A percentile compares a stretch with the other conserved stretches of the same genome.
Evolutionary conservation across 805 yeast species (phyloP).

Genomic region (Candida michaelii): DNA sequence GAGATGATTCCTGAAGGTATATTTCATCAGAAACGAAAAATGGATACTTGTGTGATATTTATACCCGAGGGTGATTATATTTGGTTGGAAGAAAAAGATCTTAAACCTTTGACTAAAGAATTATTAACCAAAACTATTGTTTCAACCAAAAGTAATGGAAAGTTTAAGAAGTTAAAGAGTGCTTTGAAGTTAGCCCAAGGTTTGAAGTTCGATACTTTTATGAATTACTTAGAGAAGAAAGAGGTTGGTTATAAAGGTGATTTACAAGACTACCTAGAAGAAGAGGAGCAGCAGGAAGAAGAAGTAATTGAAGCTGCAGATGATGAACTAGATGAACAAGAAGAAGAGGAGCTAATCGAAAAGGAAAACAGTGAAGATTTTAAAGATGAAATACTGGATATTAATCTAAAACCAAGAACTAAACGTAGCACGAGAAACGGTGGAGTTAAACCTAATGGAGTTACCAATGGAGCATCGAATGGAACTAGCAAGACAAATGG

Average conservation of each 20-base stretch:
- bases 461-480: conserved; percentile 4
- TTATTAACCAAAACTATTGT: conserved; percentile 27
- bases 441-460: conserved; percentile 9
- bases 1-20: conserved; percentile 36
- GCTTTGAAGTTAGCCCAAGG: conserved; percentile 34
- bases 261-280: conserved; percentile 22
- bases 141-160: conserved; percentile 20
- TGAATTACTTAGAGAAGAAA: conserved; percentile 26
- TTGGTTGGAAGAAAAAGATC: conserved; percentile 43
- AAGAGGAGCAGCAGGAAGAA: conserved; percentile 20
- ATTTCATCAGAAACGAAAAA: conserved; percentile 33
- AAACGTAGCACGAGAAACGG: conserved; percentile 5
- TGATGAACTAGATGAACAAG: conserved; percentile 6
- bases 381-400: conserved; percentile 9
- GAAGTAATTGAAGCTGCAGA: conserved; percentile 19
- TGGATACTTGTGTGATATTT: conserved; percentile 42
- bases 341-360: conserved; percentile 17
- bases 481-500: background rate
- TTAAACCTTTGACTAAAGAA: conserved; percentile 31
- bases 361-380: conserved; percentile 7
- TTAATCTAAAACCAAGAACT: conserved; percentile 4
- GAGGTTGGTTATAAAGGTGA: conserved; percentile 19
- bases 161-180: conserved; percentile 13
- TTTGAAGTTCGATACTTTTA: conserved; percentile 36
- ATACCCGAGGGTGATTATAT: conserved; percentile 47